Conservation (phyloP, 2,329 filamentous ascomycete species). For the Trichoderma sp. region DNA sequence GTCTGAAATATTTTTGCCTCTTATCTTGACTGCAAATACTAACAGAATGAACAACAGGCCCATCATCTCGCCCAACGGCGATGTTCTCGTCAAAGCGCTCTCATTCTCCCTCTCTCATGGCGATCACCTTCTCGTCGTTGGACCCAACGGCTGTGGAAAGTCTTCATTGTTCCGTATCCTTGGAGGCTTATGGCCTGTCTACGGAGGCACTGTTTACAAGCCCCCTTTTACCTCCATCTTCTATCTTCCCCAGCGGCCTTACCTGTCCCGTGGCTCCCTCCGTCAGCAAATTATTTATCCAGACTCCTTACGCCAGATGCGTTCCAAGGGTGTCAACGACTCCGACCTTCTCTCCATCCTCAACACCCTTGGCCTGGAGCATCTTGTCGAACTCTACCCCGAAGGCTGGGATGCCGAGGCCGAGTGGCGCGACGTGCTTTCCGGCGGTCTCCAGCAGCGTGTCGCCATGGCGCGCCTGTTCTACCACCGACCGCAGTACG, state of each 20-base stretch:
- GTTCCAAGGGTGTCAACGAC: constrained; percentile 79
- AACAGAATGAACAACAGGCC: constrained; percentile 50
- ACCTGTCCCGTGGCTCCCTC: constrained; percentile 87
- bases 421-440: constrained; percentile 94
- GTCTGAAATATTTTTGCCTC: constrained; percentile 27
- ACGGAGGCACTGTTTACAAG: constrained; percentile 90
- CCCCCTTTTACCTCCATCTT: constrained; percentile 92
- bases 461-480: constrained; percentile 96
- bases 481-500: constrained; percentile 89
- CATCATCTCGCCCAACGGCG: constrained; percentile 95
- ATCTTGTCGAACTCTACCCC: constrained; percentile 74
- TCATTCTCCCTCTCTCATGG: constrained; percentile 85
- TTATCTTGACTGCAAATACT: background rate
- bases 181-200: constrained; percentile 95
- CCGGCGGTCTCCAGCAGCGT: constrained; percentile 89
- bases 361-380: constrained; percentile 76
- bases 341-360: constrained; percentile 77
- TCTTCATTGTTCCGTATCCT: constrained; percentile 95
- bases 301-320: constrained; percentile 84
- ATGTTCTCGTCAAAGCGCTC: constrained; percentile 81
- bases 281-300: constrained; percentile 97
- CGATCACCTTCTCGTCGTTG: constrained; percentile 91
- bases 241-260: constrained; percentile 95
- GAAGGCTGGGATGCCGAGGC: constrained; percentile 89
- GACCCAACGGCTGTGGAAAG: constrained; percentile 96